These are phyloP conservation scores for Prunus davidiana DNA, from an alignment of 306 rosid species.

Conservation along the genomic window DNA sequence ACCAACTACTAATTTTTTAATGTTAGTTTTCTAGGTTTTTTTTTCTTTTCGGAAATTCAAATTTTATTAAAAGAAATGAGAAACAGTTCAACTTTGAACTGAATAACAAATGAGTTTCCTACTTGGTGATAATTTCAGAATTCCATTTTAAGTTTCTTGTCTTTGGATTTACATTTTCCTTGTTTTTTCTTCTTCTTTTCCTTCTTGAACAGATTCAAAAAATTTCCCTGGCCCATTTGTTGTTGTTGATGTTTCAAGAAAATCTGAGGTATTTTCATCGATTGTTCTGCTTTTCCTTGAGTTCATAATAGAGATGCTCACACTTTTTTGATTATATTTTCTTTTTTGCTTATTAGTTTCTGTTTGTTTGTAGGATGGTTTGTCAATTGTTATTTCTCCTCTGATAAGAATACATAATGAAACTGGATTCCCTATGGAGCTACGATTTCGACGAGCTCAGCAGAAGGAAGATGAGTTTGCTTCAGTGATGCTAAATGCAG, in stretches of 20 bases:
- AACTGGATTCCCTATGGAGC: slow-evolving; percentile 69
- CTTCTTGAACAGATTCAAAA: slow-evolving; percentile 59
- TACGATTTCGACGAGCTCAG: slow-evolving; percentile 65
- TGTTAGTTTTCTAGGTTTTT: not conserved
- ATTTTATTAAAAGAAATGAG: not conserved
- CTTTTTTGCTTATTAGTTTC: slow-evolving; percentile 4
- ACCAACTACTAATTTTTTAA: not conserved
- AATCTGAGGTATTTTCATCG: slow-evolving; percentile 62
- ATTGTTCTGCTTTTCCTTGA: slow-evolving; percentile 8
- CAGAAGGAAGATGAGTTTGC: slow-evolving; percentile 70
- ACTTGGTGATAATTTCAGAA: slow-evolving; percentile 3
- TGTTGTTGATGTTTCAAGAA: slow-evolving; percentile 65
- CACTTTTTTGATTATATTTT: not conserved
- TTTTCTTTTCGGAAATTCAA: not conserved
- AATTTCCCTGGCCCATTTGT: slow-evolving; percentile 80
- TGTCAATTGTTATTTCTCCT: slow-evolving; percentile 68
- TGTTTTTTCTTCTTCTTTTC: slow-evolving; percentile 12
- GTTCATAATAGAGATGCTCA: slow-evolving; percentile 2
- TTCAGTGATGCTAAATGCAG: slow-evolving; percentile 58
- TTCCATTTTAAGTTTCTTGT: slow-evolving; percentile 12
- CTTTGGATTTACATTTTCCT: slow-evolving; percentile 15
- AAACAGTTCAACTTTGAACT: not conserved
- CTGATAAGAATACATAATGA: slow-evolving; percentile 71
- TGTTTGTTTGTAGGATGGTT: slow-evolving; percentile 56
- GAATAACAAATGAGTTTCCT: not conserved